Evolutionary conservation across 495 filamentous ascomycete genomes (phyloP).

Genomic region (Aspergillus haitiensis): DNA sequence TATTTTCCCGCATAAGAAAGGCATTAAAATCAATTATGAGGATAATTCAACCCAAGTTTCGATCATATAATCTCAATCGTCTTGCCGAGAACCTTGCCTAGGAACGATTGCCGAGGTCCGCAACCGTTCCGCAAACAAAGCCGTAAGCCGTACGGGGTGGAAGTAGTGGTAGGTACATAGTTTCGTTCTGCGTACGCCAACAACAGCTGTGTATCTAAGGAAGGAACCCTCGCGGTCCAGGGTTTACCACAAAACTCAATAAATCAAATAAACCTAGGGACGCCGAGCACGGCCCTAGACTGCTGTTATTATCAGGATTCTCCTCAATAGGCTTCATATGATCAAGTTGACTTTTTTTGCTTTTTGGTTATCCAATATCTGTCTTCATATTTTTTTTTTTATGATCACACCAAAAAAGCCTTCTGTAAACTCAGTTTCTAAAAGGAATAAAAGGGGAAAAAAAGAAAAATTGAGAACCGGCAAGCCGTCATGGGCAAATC

Average conservation of each 20-base stretch:
- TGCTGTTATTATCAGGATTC: neutral
- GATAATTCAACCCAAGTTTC: neutral
- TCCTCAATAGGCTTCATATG: neutral
- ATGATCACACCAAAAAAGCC: neutral
- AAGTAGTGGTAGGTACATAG: too few species aligned
- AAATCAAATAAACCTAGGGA: neutral
- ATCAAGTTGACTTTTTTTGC: too few species aligned
- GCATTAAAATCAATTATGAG: neutral
- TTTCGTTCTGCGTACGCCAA: too few species aligned
- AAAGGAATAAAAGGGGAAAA: neutral
- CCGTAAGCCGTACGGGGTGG: neutral
- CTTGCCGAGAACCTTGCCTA: neutral
- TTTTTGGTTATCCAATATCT: neutral
- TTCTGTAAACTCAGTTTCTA: neutral
- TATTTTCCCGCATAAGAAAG: neutral
- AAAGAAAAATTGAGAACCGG: conserved; percentile 12
- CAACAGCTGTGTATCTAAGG: too few species aligned
- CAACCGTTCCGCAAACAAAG: neutral
- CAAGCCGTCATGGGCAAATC: conserved; percentile 13
- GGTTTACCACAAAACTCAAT: neutral
- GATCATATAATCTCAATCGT: neutral
- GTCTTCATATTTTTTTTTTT: conserved; percentile 2
- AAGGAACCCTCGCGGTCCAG: conserved; percentile 12
- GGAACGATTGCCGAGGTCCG: conserved; percentile 15
- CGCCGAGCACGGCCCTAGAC: neutral